Evolutionary conservation across 2,329 filamentous ascomycete genomes (phyloP).

Genomic region (Fusarium tanahbumbuense): DNA sequence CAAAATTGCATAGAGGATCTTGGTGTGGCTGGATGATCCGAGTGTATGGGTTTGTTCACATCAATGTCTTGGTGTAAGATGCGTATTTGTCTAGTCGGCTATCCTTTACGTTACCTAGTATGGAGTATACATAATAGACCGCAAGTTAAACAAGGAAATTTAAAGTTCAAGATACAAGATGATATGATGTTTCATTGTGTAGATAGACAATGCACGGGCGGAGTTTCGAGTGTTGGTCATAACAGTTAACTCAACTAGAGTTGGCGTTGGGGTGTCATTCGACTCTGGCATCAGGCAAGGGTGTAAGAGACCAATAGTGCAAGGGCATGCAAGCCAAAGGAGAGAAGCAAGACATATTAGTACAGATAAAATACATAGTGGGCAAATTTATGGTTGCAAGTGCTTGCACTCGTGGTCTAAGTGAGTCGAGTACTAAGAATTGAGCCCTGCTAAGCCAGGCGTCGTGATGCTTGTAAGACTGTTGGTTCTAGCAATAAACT

Average conservation of each 20-base stretch:
- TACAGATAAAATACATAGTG: neutral
- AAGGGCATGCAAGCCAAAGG: slow-evolving; percentile 3
- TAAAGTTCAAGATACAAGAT: neutral
- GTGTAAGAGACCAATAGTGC: slow-evolving; percentile 2
- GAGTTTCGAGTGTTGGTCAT: neutral
- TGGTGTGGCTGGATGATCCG: neutral
- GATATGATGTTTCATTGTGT: neutral
- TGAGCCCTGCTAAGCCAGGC: slow-evolving; percentile 9
- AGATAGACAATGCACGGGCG: neutral
- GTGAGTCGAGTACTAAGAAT: neutral
- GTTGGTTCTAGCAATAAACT: slow-evolving; percentile 18
- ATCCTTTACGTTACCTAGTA: neutral
- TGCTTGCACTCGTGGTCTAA: neutral
- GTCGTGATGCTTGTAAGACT: slow-evolving; percentile 24
- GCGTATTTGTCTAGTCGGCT: neutral
- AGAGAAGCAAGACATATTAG: neutral
- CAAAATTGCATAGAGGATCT: neutral
- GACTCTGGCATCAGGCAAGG: slow-evolving; percentile 2
- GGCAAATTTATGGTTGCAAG: neutral
- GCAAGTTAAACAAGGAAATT: neutral
- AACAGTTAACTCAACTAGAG: neutral
- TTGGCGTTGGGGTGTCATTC: slow-evolving; percentile 17
- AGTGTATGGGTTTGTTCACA: neutral
- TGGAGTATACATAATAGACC: neutral
- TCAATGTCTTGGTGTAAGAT: neutral